These are phyloP conservation scores for Phyllosticta ampelicida DNA, from an alignment of 2,329 filamentous ascomycete species.

Conservation along the genomic window DNA sequence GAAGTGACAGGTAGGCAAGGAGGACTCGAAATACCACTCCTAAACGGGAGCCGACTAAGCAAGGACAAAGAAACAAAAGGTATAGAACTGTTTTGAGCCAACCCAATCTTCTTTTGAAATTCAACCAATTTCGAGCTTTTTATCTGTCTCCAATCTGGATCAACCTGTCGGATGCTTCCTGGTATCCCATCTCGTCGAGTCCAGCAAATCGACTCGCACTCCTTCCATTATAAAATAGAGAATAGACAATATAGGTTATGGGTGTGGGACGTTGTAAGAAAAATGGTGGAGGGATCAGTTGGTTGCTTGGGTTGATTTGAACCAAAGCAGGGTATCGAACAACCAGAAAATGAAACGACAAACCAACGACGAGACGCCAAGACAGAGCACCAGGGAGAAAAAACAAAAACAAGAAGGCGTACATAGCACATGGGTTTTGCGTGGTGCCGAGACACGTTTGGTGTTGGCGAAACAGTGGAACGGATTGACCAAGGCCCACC, in stretches of 20 bases:
- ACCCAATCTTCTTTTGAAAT: not conserved
- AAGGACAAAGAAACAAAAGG: not conserved
- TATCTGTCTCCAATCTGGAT: not conserved
- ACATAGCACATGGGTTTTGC: not conserved
- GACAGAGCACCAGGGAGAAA: not conserved
- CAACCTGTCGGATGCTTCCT: not conserved
- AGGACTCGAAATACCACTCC: not conserved
- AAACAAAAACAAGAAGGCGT: not conserved
- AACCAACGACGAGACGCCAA: not conserved
- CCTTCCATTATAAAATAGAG: not conserved
- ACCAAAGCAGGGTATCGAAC: not conserved
- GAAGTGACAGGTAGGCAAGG: not conserved
- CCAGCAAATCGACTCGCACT: not conserved
- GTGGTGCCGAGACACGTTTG: not conserved
- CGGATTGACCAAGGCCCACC: not conserved
- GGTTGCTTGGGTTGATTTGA: not conserved
- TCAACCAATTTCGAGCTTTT: not conserved
- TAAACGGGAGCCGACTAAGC: not conserved
- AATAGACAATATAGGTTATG: not conserved
- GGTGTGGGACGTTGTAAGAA: not conserved
- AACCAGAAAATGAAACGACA: not conserved
- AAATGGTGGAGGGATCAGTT: not conserved
- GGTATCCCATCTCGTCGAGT: not conserved
- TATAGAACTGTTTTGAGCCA: not conserved
- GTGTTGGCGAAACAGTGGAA: not conserved